Base-by-base conservation (phyloP, 2,329 filamentous ascomycete species). In the Sclerotinia minor region DNA sequence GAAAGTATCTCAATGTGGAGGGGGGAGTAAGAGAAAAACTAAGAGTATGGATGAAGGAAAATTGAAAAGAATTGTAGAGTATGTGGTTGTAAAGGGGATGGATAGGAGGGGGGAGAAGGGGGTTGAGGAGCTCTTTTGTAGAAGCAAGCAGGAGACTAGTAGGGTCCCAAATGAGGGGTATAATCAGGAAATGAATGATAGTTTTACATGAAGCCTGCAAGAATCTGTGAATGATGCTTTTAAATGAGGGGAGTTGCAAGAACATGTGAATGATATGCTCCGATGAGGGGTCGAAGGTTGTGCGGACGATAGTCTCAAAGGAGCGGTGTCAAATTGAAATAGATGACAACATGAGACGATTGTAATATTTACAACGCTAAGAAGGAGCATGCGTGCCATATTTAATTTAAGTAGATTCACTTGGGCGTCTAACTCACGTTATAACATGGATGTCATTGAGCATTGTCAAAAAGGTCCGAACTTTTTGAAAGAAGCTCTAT, bases 381-480 rank as follows among this genome's bases (percentile, higher is more conserved):
- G 24, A 45, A 32, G 41, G 24, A 29, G 26, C 35, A 24, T 45
- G 47, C 55, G 21, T 15, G 38, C 26, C 49, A 53, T 67, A 59
- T 54, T 38, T 53, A 53, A 21, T 32, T 45, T 57, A 24, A 44
- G 52, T 32, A 7, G 47, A 35, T 66, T 38, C 35, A 44, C 29
- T 35, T 6, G 21, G 45, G 19, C n/a, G 38, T n/a, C 47, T 19
- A 44, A n/a, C 55, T 44, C 35, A 41, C 44, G 45, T 41, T n/a
- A 47, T 38, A 50, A 19, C 41, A 24, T 32, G 17, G n/a, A 24
- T 29, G 57, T 59, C 29, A 29, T 29, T 59, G 9, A 11, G 53
- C 29, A 57, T 19, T 21, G 35, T 54, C 29, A 63, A 61, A 61
- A 61, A 53, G 57, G 65, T 35, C 65, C 35, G 57, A 63, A 61